A percentile compares a stretch with the other conserved stretches of the same genome.
Conservation (phyloP, 2,329 filamentous ascomycete genomes). For the Aspergillus novofumigatus region DNA sequence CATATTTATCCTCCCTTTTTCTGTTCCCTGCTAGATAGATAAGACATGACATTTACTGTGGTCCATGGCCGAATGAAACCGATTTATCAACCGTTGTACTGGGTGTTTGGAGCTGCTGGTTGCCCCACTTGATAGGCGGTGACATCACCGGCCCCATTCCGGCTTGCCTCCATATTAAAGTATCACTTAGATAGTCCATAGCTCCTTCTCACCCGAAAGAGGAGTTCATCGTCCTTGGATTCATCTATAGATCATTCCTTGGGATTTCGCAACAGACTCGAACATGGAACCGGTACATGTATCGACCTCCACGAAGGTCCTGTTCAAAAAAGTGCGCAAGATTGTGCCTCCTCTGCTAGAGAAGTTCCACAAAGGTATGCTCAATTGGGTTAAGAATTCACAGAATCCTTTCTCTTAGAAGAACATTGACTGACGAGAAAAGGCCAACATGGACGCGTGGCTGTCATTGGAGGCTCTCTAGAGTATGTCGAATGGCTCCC, state of each 20-base stretch:
- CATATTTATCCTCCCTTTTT: not conserved
- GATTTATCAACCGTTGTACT: conserved; percentile 2
- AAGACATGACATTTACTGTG: not conserved
- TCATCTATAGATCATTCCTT: not conserved
- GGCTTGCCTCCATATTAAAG: conserved; percentile 6
- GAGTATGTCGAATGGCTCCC: conserved; percentile 49
- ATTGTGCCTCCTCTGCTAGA: conserved; percentile 94
- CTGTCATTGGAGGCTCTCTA: conserved; percentile 88
- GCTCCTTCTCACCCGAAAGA: not conserved
- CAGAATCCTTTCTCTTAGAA: not conserved
- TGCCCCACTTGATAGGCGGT: conserved; percentile 29
- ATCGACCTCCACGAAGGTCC: conserved; percentile 66
- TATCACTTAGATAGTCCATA: not conserved
- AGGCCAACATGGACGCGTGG: conserved; percentile 90
- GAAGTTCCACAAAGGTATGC: conserved; percentile 87
- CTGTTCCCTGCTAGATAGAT: not conserved
- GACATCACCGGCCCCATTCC: conserved; percentile 27
- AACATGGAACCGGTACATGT: conserved; percentile 41
- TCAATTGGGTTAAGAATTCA: not conserved
- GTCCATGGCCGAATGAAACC: not conserved
- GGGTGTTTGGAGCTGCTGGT: conserved; percentile 3
- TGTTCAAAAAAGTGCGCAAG: conserved; percentile 76
- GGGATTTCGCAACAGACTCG: not conserved
- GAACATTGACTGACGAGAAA: not conserved
- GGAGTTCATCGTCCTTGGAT: not conserved